phyloP scores from a whole-genome alignment of 257 asterid species.

The Avicennia marina region DNA sequence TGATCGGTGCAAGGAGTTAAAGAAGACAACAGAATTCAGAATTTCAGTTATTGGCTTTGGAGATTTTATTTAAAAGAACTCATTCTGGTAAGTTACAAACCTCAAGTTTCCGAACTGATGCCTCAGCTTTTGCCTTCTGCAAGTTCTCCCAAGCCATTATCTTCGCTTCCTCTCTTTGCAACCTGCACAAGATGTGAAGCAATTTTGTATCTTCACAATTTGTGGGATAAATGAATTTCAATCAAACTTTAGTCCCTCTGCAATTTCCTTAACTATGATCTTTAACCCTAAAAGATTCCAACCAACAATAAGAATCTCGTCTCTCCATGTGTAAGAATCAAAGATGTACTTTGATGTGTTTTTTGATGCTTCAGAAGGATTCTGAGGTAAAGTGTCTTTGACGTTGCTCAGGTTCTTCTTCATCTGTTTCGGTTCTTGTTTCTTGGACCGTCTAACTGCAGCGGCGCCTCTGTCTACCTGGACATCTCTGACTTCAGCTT shows the following conservation, averaged over 20 bases:
- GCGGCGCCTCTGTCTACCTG: slow-evolving; percentile 41
- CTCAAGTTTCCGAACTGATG: slow-evolving; percentile 67
- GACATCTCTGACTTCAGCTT: slow-evolving; percentile 45
- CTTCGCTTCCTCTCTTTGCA: slow-evolving; percentile 49
- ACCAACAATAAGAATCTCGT: neutral
- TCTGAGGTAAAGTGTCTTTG: slow-evolving; percentile 28
- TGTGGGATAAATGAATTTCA: neutral
- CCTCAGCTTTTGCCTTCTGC: slow-evolving; percentile 89
- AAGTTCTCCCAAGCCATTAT: slow-evolving; percentile 64
- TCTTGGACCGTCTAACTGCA: neutral
- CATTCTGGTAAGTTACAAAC: slow-evolving; percentile 19
- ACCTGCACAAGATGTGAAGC: slow-evolving; percentile 21
- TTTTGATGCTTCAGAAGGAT: slow-evolving; percentile 27
- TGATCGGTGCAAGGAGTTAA: too few species aligned
- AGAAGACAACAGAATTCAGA: too few species aligned
- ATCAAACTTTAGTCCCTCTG: neutral
- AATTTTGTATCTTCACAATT: too few species aligned
- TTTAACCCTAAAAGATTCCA: neutral
- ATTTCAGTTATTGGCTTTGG: too few species aligned
- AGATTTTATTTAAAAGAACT: too few species aligned
- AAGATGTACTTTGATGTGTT: slow-evolving; percentile 31
- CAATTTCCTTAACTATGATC: too few species aligned
- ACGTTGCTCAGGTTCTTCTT: neutral
- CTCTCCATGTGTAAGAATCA: neutral
- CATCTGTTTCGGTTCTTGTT: neutral